Percentiles rank a stretch among this genome's conserved stretches.
Conservation (phyloP, 306 rosid species). For the Quercus ilex region DNA sequence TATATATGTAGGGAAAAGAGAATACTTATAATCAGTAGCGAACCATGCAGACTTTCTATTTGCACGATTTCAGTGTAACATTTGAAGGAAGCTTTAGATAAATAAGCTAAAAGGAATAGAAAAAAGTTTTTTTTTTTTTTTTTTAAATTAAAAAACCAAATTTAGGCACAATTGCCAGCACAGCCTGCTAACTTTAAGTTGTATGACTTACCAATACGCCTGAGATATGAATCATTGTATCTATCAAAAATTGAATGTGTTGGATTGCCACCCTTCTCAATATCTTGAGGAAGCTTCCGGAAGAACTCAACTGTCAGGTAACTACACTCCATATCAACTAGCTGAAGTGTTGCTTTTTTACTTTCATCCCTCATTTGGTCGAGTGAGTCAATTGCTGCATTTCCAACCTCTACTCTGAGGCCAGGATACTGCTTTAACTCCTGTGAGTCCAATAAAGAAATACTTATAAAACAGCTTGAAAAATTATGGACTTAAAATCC, state of each 20-base stretch:
- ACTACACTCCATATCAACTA: constrained; percentile 92
- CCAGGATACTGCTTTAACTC: constrained; percentile 90
- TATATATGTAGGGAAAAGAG: not conserved
- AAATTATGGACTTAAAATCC: not conserved
- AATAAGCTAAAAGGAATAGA: not conserved
- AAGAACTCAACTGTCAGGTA: constrained; percentile 92
- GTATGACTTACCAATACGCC: constrained; percentile 67
- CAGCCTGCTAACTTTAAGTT: not conserved
- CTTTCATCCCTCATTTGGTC: constrained; percentile 90
- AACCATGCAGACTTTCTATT: no score
- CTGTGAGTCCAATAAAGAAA: constrained; percentile 36
- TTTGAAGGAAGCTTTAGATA: not conserved
- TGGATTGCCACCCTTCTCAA: constrained; percentile 98
- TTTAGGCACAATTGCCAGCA: not conserved
- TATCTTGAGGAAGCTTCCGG: constrained; percentile 90
- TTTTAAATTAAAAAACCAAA: not conserved
- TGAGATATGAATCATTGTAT: constrained; percentile 84
- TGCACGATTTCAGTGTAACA: no score
- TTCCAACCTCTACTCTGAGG: constrained; percentile 81
- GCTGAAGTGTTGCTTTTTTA: constrained; percentile 73
- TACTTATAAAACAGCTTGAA: not conserved
- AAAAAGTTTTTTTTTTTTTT: not conserved
- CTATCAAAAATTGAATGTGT: constrained; percentile 91
- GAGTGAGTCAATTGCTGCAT: constrained; percentile 77
- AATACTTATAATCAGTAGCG: no score